These are phyloP conservation scores for Periconia digitata DNA, from an alignment of 2,329 filamentous ascomycete genomes.

Conservation along the genomic window DNA sequence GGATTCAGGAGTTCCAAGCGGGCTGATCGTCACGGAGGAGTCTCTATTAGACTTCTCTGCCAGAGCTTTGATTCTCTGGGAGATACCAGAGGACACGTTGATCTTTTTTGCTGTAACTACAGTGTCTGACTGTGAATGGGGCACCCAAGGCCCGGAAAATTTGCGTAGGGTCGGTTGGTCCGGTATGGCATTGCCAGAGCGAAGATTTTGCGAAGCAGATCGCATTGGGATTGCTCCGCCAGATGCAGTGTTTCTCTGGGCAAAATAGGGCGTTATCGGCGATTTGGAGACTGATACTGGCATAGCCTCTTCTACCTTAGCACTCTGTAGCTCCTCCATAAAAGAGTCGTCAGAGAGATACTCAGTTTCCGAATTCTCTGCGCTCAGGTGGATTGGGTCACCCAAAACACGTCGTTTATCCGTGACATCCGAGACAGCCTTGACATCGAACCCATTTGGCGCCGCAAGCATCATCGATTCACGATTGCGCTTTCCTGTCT, in stretches of 20 bases:
- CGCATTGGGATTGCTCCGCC: conserved; percentile 27
- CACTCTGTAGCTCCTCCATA: conserved; percentile 82
- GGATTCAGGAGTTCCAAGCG: conserved; percentile 26
- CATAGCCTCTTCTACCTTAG: conserved; percentile 80
- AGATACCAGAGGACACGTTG: conserved; percentile 87
- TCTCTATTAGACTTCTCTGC: conserved; percentile 70
- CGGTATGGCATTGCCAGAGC: conserved; percentile 26
- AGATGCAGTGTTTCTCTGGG: conserved; percentile 34
- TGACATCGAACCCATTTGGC: conserved; percentile 26
- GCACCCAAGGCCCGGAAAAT: conserved; percentile 36
- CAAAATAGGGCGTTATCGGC: conserved; percentile 70
- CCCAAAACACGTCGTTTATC: conserved; percentile 45
- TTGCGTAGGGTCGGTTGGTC: conserved; percentile 28
- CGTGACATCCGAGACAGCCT: conserved; percentile 34
- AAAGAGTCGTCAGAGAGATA: conserved; percentile 75
- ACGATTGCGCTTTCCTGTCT: conserved; percentile 24
- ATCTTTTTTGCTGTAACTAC: conserved; percentile 64
- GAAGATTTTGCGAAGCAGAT: conserved; percentile 42
- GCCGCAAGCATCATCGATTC: conserved; percentile 31
- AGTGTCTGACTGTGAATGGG: conserved; percentile 26
- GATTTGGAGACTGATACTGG: conserved; percentile 73
- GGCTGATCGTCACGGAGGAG: conserved; percentile 29
- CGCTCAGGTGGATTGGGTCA: conserved; percentile 42
- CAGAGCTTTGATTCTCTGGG: conserved; percentile 89
- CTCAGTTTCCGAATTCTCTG: conserved; percentile 47